Base-by-base conservation (phyloP, 495 filamentous ascomycete species). In the Pyrenula massariospora region DNA sequence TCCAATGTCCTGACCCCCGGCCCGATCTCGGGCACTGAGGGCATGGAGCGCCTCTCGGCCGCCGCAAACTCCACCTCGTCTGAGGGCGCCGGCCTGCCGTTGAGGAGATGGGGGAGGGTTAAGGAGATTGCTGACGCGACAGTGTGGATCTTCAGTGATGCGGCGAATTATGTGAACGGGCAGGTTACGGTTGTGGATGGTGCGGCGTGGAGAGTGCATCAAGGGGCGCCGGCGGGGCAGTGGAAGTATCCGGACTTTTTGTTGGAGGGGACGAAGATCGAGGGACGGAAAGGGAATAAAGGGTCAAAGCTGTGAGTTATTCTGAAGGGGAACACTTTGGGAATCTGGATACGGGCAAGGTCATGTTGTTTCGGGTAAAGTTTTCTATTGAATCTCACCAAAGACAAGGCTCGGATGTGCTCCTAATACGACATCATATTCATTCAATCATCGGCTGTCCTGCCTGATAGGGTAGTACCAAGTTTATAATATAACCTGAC, bases 121-220 rank as follows among this genome's bases (percentile, higher is more conserved):
- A 83, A 83, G 56, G 92, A 98, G 62, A 91, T 98, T 63, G 87
- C 91, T 0, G 91, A 98, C 72, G 88, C 91, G 15, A 95, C 91
- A 0, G 83, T 97, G 0, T 97, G 81, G 60, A 68, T 96, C 22
- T 90, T 96, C 60, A 84, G 83, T 22, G 86, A 92, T 52, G 83
- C 87, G 0, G 91, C 87, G 2, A 91, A 83, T 62, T 96, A 87
- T 65, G 80, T 96, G 8, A 94, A 83, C 59, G 89, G 89, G 1
- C 82, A 85, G 47, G 78, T 78, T 3, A 68, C 95, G 10, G 87
- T 95, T 51, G 88, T 42, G 31, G 88, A 92, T 63, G 88, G 88
- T 36, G 88, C 80, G 0, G 77, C 77, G 20, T 91, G 86, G 86
- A 77, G 85, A 58, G 70, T 71, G 25, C 73, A 74, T 25, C 70